Evolutionary conservation across 352 stramenopile species (phyloP), one percentile per base, ranked within the genome.

Genomic region (Phytophthora ohioensis): DNA sequence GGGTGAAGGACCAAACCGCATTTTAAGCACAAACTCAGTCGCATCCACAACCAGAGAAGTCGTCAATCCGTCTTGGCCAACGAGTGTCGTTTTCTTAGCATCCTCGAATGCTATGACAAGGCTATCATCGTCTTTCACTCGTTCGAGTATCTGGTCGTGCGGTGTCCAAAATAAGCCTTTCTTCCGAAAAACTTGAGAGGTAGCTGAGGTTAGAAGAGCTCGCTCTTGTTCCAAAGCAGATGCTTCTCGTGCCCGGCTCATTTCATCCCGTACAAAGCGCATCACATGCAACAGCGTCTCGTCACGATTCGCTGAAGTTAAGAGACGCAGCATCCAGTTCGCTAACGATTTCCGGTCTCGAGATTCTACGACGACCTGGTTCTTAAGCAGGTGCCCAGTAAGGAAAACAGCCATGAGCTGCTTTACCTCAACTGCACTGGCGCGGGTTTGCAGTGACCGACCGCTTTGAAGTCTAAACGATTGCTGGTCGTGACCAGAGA

Each of bases 381-480:
- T 84, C 64, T 82, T 79, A 5, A 94, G 71, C 56, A 94, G 53
- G 57, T 94, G 79, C 0, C 84, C 81, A 7, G 87, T 80, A 3
- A 94, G 73, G 58, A 94, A 92, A 10, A 94, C 82, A 12, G 87
- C 87, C 80, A 93, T 91, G 27, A 94, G 82, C 48, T 93, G 87
- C 53, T 91, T 91, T 31, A 91, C 67, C 42, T 94, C 82, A 34
- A 73, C 68, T 30, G 67, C 57, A 42, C 60, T 75, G 11, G 70
- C 58, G 27, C 75, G 66, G 52, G 27, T 78, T 57, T 64, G 69
- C 5, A 54, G 17, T n/a, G 41, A 58, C 11, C 46, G 67, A 10
- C 38, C 52, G 13, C 47, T 64, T 27, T 76, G 58, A 43, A 71
- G 38, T 32, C 67, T 59, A 35, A 74, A 64, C 17, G 46, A 56